Evolutionary conservation across 129 eudicot genomes (phyloP).

Genomic region (Centaurea solstitialis): DNA sequence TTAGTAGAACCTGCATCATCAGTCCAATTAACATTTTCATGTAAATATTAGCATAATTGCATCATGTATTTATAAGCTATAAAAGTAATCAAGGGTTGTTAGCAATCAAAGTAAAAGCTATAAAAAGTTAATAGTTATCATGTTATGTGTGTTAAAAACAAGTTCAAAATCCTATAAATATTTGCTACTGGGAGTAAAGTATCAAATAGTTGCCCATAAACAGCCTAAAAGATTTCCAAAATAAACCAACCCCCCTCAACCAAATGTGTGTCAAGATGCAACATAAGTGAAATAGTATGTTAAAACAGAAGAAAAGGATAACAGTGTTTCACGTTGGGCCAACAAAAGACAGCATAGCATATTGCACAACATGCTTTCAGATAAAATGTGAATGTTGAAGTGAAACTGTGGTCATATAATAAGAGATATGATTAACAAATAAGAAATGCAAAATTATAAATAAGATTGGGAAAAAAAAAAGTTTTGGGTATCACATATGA

Average conservation of each 20-base stretch:
- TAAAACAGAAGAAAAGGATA: too few relatives aligned
- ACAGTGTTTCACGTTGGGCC: background rate
- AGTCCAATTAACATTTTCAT: too few relatives aligned
- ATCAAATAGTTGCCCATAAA: background rate
- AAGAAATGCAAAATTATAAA: too few relatives aligned
- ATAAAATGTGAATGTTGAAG: background rate
- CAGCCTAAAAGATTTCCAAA: background rate
- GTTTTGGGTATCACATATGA: too few relatives aligned
- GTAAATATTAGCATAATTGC: too few relatives aligned
- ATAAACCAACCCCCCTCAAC: background rate
- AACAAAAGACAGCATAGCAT: background rate
- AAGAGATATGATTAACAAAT: too few relatives aligned
- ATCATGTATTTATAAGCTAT: too few relatives aligned
- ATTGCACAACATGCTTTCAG: background rate
- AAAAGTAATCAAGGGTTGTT: background rate
- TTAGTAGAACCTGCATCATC: slow-evolving; percentile 55
- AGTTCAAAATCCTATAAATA: background rate
- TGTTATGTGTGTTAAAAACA: background rate
- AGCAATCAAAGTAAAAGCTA: background rate
- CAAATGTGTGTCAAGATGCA: background rate
- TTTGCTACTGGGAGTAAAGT: background rate
- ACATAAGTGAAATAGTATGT: background rate
- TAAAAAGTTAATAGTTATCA: background rate
- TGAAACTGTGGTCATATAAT: background rate
- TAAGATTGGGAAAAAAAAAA: too few relatives aligned